Evolutionary conservation across 331 rosid species (phyloP).

Genomic region (Malus hybrid): DNA sequence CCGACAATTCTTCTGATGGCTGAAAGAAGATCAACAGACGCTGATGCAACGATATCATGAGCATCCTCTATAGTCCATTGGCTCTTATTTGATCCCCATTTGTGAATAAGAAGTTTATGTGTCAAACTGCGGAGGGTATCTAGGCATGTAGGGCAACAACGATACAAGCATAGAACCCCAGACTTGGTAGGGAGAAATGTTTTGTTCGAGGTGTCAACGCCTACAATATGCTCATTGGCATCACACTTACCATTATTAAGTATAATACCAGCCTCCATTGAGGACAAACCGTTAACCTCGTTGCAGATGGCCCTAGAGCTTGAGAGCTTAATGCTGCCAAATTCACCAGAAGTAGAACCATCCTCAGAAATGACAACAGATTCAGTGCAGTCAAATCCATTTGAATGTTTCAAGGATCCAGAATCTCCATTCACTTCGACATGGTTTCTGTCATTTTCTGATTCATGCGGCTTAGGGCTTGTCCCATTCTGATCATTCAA

Average conservation of each 20-base stretch:
- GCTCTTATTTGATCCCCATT: conserved; percentile 27
- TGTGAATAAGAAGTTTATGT: conserved; percentile 32
- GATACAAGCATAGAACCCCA: conserved; percentile 50
- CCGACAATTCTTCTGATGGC: conserved; percentile 37
- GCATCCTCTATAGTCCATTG: conserved; percentile 59
- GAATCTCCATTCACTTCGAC: conserved; percentile 16
- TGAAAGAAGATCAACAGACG: conserved; percentile 68
- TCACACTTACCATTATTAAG: conserved; percentile 16
- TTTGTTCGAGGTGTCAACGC: conserved; percentile 19
- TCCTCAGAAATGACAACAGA: conserved; percentile 21
- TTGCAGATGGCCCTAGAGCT: conserved; percentile 18
- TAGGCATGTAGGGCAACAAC: conserved; percentile 69
- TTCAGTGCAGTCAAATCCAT: conserved; percentile 18
- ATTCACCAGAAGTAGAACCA: conserved; percentile 16
- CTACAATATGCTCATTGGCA: conserved; percentile 13
- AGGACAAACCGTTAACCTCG: conserved; percentile 8
- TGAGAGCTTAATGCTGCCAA: conserved; percentile 18
- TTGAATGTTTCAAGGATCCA: conserved; percentile 21
- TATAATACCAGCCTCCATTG: conserved; percentile 16
- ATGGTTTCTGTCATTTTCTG: conserved; percentile 17
- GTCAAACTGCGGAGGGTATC: conserved; percentile 30
- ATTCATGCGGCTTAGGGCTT: conserved; percentile 10
- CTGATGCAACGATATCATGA: conserved; percentile 60
- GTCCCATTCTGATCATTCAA: conserved; percentile 32
- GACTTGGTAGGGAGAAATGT: conserved; percentile 20